These are phyloP conservation scores for Globisporangium ultimum DNA, from an alignment of 352 stramenopile genomes.

Conservation along the genomic window DNA sequence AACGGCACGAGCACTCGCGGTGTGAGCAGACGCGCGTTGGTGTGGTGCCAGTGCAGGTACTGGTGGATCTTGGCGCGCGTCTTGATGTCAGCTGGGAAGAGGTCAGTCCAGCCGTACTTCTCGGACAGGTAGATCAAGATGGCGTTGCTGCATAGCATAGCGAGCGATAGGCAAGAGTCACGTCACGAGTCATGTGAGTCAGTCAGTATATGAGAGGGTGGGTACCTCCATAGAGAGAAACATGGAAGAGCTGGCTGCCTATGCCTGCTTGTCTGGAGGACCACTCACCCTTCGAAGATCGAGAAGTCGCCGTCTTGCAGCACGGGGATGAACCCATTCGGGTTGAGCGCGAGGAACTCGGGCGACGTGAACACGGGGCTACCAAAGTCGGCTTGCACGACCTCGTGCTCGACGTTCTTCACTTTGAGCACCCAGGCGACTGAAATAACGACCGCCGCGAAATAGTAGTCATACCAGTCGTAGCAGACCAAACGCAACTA, in stretches of 20 bases:
- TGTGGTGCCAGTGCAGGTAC: slow-evolving; percentile 75
- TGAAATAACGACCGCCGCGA: too few relatives aligned
- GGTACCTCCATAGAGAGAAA: too few relatives aligned
- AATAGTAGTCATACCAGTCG: too few relatives aligned
- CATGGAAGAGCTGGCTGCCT: too few relatives aligned
- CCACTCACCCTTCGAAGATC: slow-evolving; percentile 35
- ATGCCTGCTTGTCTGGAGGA: too few relatives aligned
- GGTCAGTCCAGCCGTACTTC: slow-evolving; percentile 51
- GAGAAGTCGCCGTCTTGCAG: slow-evolving; percentile 58
- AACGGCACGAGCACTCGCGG: slow-evolving; percentile 37
- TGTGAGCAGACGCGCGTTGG: slow-evolving; percentile 46
- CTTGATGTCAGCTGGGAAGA: slow-evolving; percentile 44
- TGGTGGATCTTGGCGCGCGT: slow-evolving; percentile 58
- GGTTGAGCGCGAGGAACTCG: slow-evolving; percentile 54
- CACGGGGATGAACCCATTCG: slow-evolving; percentile 43
- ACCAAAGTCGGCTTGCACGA: slow-evolving; percentile 30
- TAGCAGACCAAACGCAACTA: too few relatives aligned
- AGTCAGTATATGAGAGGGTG: too few relatives aligned
- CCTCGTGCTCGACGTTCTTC: slow-evolving; percentile 23
- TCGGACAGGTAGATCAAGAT: slow-evolving; percentile 55
- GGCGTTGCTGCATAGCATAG: slow-evolving; percentile 10
- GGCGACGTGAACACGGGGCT: slow-evolving; percentile 36
- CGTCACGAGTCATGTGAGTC: too few relatives aligned
- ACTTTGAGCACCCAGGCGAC: too few relatives aligned
- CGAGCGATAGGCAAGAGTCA: too few relatives aligned